A percentile compares a stretch with the other conserved stretches of the same genome.
Evolutionary conservation across 1,284 basidiomycete genomes (phyloP).

Genomic region (Leccinum subrobustum): DNA sequence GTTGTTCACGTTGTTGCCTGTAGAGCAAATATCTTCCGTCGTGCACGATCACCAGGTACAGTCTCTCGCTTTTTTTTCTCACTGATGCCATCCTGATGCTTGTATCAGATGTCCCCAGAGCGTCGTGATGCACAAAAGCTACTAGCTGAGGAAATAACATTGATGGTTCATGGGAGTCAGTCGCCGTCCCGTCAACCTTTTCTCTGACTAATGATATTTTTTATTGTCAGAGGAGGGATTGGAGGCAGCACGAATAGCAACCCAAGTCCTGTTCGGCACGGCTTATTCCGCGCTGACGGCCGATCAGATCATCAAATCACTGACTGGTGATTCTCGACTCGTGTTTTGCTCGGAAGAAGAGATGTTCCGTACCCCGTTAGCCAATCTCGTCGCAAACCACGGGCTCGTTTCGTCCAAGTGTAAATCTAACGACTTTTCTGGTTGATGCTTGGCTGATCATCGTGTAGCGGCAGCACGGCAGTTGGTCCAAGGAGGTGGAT

Average conservation of each 20-base stretch:
- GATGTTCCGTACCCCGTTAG: conserved; percentile 28
- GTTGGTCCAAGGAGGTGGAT: conserved; percentile 36
- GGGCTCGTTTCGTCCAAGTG: conserved; percentile 31
- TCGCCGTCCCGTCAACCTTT: neutral
- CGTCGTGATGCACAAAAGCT: conserved; percentile 71
- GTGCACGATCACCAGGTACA: conserved; percentile 59
- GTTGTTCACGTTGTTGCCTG: conserved; percentile 80
- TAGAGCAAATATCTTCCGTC: conserved; percentile 56
- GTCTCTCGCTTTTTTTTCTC: neutral
- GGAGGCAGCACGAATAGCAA: conserved; percentile 32
- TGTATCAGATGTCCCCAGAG: conserved; percentile 50
- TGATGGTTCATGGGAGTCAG: conserved; percentile 80
- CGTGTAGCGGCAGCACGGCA: conserved; percentile 33
- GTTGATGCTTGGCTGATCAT: conserved; percentile 11
- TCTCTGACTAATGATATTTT: conserved; percentile 3
- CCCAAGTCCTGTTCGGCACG: conserved; percentile 34
- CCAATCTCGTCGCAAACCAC: conserved; percentile 29
- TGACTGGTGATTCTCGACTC: conserved; percentile 33
- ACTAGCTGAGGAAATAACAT: conserved; percentile 86
- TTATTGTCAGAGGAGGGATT: conserved; percentile 28
- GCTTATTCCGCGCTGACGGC: conserved; percentile 28
- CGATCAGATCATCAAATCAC: conserved; percentile 30
- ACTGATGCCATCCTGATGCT: conserved; percentile 5
- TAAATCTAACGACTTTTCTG: conserved; percentile 9
- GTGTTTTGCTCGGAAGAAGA: conserved; percentile 32